Evolutionary conservation across 805 yeast genomes (phyloP), one percentile per base, ranked within the genome.

Genomic region (Zygoascus ofunaensis): DNA sequence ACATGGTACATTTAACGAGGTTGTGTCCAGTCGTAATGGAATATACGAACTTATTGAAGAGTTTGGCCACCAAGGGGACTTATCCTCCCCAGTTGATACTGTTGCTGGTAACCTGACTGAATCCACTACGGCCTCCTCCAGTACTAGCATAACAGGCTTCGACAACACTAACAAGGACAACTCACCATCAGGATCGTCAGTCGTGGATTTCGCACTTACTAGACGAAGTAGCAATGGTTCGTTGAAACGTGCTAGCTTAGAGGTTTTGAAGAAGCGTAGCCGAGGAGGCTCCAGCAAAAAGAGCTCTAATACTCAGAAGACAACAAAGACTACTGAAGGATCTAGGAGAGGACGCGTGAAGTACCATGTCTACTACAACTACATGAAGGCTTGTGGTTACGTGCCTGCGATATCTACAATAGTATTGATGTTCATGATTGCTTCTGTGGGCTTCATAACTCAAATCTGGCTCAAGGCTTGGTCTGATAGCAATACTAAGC

Each of bases 391-490:
- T 1, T 87, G 95, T 70, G 84, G 84, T 48, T 73, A 30, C 2
- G 5, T 43, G 10, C 45, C 53, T 14, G 44, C 49, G 14, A 14
- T 44, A 4, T 5, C 48, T 17, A 47, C 52, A 4, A 18, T 26
- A 64, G 0, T 55, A 80, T 3, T 78, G 76, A 38, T 46, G 54
- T 2, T 78, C 76, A 56, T 55, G 79, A 38, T 45, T 53, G 2
- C 82, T 0, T 54, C 71, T 14, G 58, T 77, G 37, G 72, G 77
- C 48, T 86, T 85, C 40, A 64, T 67, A 34, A 77, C 84, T 33
- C 84, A 78, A 55, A 70, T 84, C 49, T 87, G 96, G 96, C 71
- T 87, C 58, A 86, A 87, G 57, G 80, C 81, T 57, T 87, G 95
- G 95, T 82, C 94, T 17, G 95, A 87, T 58, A 73, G 81, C 15